Conservation (phyloP, 805 yeast species). For the Pichia nakasei region DNA sequence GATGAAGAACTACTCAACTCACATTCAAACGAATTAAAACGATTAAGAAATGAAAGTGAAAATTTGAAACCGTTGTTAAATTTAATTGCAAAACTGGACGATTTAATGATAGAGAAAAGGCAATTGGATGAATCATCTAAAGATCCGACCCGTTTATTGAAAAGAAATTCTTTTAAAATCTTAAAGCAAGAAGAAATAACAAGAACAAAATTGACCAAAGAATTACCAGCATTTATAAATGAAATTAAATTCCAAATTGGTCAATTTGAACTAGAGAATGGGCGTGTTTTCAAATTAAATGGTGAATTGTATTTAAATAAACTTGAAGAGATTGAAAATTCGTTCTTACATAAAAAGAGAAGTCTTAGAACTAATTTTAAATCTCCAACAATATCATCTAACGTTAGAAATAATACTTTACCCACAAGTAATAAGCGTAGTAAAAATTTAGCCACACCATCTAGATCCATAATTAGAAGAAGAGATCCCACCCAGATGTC, state of each 20-base stretch:
- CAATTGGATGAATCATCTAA: conserved; percentile 61
- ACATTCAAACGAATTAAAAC: conserved; percentile 55
- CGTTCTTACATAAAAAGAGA: conserved; percentile 11
- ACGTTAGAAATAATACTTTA: neutral
- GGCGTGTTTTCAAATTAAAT: conserved; percentile 33
- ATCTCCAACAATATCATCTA: neutral
- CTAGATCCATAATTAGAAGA: conserved; percentile 17
- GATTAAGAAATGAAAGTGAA: conserved; percentile 41
- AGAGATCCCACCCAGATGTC: conserved; percentile 12
- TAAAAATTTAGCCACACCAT: conserved; percentile 5
- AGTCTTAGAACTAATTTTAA: conserved; percentile 7
- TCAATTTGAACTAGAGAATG: conserved; percentile 37
- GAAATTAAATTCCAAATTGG: conserved; percentile 40
- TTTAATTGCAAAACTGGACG: conserved; percentile 46
- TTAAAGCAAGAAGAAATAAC: conserved; percentile 72
- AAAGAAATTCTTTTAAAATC: conserved; percentile 70
- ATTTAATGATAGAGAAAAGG: conserved; percentile 48
- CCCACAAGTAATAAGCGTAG: neutral
- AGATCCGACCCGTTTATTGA: conserved; percentile 71
- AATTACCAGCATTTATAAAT: conserved; percentile 54
- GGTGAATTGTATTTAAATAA: conserved; percentile 39
- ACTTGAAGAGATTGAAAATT: conserved; percentile 17
- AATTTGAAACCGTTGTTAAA: conserved; percentile 47
- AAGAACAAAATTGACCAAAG: conserved; percentile 57
- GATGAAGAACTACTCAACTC: conserved; percentile 53